Evolutionary conservation across 2,329 filamentous ascomycete genomes (phyloP), one percentile per base, ranked within the genome.

Genomic region (Penicillium sp.): DNA sequence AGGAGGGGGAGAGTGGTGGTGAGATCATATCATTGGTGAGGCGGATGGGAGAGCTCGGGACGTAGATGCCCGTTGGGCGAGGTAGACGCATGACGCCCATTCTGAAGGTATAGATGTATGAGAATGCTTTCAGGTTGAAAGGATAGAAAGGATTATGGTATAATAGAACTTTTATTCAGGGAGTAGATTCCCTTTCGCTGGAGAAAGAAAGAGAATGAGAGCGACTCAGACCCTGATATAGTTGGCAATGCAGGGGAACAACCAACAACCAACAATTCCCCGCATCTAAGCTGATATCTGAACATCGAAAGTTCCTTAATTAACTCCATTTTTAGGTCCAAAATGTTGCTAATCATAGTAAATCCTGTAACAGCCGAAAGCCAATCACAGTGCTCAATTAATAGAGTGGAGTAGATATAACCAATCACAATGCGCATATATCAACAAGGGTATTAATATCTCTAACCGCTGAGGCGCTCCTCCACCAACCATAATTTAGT

Each of bases 11-110:
- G 4, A 77, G 65, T 6, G 75, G 74, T 11, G 71, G 68, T 3
- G 75, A 76, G 54, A 77, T 76, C 72, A 76, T 76, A 22, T 74
- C 69, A 48, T 63, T 64, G 18, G 73, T 75, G 54, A 76, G 67
- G 41, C 69, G 67, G 15, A 61, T 61, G n/a, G 68, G 70, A 23
- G 68, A 72, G 43, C 46, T 68, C 20, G 72, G 69, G 47, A 73
- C 66, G 52, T 73, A 73, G 51, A 73, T 67, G 64, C 69, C 69
- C 40, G 64, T 61, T 41, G 71, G 71, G 45, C 71, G 70, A 58
- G 69, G 67, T 7, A 73, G 59, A 53, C 70, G 69, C 33, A 74
- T 67, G 40, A 67, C 70, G 51, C 70, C 71, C 70, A 74, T 74
- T 56, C 23, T 67, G 55, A 45, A 50, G 41, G 8, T 18, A 40